Percentiles rank a stretch among this genome's conserved stretches.
Conservation (phyloP, 768 basidiomycete genomes). For the Cytidiella melzeri region DNA sequence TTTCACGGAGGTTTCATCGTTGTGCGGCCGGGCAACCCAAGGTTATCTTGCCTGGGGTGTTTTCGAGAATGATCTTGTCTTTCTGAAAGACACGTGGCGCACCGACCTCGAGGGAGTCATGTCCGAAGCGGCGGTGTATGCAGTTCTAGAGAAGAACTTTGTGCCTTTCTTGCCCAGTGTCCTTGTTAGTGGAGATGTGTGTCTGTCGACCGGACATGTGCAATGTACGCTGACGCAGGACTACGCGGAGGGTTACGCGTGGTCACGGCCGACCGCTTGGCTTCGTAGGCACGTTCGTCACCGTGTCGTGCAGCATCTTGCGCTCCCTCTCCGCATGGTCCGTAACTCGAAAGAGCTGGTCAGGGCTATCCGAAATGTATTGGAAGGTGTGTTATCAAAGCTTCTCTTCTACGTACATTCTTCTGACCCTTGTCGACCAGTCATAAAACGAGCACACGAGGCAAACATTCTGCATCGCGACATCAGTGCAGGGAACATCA, state of each 20-base stretch:
- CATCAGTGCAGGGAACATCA: not conserved
- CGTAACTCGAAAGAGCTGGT: not conserved
- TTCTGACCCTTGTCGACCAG: not conserved
- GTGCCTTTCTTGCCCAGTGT: not conserved
- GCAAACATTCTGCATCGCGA: not conserved
- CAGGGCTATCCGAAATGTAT: not conserved
- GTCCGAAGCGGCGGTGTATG: not conserved
- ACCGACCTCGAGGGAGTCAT: not conserved
- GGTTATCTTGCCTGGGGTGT: too few species aligned
- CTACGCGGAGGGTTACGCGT: not conserved
- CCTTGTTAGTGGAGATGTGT: not conserved
- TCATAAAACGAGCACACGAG: not conserved
- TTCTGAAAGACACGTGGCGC: slow-evolving; percentile 1
- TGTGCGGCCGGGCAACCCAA: too few species aligned
- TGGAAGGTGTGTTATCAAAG: not conserved
- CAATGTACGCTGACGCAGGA: not conserved
- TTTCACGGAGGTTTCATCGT: too few species aligned
- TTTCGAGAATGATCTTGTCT: too few species aligned
- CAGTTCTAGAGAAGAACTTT: not conserved
- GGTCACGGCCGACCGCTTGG: not conserved
- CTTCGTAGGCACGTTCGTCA: not conserved
- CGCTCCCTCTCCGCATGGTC: not conserved
- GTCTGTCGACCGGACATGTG: not conserved
- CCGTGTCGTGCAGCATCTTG: not conserved
- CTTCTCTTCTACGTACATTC: not conserved